Evolutionary conservation across 331 rosid genomes (phyloP), one percentile per base, ranked within the genome.

Genomic region (Saraca asoca): DNA sequence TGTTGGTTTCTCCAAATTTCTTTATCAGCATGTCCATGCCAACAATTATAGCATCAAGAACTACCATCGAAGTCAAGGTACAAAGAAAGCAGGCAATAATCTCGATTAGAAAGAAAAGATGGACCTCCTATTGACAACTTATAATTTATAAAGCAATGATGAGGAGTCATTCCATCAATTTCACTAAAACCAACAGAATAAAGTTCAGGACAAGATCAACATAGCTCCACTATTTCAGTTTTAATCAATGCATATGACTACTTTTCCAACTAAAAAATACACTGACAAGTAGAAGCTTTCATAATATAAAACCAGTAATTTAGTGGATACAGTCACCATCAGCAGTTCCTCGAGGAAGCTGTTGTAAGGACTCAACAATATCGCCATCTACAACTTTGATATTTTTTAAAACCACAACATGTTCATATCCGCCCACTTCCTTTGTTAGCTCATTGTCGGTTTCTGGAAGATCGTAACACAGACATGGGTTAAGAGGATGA

Each of bases 1-100:
- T 87, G 58, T 73, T 78, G 41, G 96, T 87, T 34, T 75, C 80
- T 62, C 85, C 87, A 72, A 75, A 89, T 76, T 84, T 89, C 81
- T 93, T 93, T 52, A 93, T 93, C 68, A 89, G 65, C 85, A 89
- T 84, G 84, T 93, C 98, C 96, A 89, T 75, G 72, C 91, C 98
- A 67, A 93, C 90, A 76, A 93, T 84, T 64, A 93, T 78, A 66
- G 95, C 96, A 68, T 87, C 98, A 71, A 93, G 96, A 87, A 85
- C 96, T 93, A 79, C 69, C 76, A 68, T 53, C 41, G 57, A 70
- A 73, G 93, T 92, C 82, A 89, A 92, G 98, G 89, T 13, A 49
- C 50, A 69, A 79, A 53, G 45, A 49, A 74, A 38, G 43, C 58
- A 74, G 50, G 54, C 14, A 37, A 45, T 13, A 60, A 37, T 44